These are phyloP conservation scores for Marasmius oreades DNA, from an alignment of 1,284 basidiomycete species.

Conservation along the genomic window DNA sequence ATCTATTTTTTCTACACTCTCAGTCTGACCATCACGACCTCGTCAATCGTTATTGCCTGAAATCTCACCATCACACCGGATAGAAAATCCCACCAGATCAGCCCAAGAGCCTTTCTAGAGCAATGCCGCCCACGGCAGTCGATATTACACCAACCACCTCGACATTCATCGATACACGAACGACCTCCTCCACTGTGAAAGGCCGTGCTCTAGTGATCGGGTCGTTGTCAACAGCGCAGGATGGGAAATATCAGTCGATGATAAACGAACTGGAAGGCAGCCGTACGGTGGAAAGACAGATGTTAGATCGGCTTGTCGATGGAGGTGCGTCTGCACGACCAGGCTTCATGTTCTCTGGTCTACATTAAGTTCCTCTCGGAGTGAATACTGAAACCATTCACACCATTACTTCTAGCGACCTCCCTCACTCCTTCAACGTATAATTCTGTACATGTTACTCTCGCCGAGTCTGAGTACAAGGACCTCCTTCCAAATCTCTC, in stretches of 20 bases:
- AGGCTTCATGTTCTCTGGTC: no score
- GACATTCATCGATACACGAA: neutral
- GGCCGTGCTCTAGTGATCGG: slow-evolving; percentile 64
- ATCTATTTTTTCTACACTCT: no score
- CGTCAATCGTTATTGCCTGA: no score
- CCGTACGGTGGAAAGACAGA: slow-evolving; percentile 62
- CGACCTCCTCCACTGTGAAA: slow-evolving; percentile 31
- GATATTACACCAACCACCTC: slow-evolving; percentile 23
- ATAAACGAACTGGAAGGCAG: slow-evolving; percentile 55
- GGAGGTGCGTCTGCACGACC: slow-evolving; percentile 47
- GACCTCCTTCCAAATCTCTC: slow-evolving; percentile 49
- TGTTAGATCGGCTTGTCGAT: slow-evolving; percentile 74
- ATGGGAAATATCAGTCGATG: slow-evolving; percentile 71
- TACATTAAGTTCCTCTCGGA: no score
- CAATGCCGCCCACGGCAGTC: slow-evolving; percentile 63
- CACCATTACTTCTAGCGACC: slow-evolving; percentile 43
- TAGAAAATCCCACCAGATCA: no score
- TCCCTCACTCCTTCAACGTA: slow-evolving; percentile 53
- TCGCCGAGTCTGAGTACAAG: slow-evolving; percentile 60
- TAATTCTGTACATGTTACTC: slow-evolving; percentile 60
- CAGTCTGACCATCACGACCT: no score
- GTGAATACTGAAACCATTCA: slow-evolving; percentile 9
- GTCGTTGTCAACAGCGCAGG: slow-evolving; percentile 67
- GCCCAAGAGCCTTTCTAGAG: no score
- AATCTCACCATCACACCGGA: no score